Evolutionary conservation across 148 eudicot species (phyloP), one percentile per base, ranked within the genome.

Genomic region (Simmondsia chinensis): DNA sequence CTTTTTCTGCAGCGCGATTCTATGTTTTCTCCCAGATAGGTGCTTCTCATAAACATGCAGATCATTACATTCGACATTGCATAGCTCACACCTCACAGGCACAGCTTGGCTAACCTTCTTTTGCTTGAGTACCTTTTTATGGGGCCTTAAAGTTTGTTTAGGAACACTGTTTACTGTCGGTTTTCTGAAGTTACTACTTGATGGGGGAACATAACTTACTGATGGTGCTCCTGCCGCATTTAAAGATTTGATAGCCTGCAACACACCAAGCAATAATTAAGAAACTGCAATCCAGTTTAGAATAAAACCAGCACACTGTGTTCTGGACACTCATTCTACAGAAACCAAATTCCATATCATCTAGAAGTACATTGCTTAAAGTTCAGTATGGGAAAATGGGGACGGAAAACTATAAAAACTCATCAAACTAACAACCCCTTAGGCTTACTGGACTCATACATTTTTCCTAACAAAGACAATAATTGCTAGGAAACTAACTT

Each of bases 21-120:
- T 37, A 33, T 70, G 75, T 36, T 44, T 70, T 36, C 43, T 70
- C 28, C 75, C 75, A 29, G 32, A 38, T 19, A 70, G 4, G 46
- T 70, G 70, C 54, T 54, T 54, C 50, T 48, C 54, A 34, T 70
- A 70, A 24, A 39, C 14, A 12, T 59, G 34, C 39, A 64, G 22
- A 18, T 21, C 45, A 39, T 22, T 49, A 43, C 75, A 70, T 33
- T 53, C 64, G 28, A 64, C 40, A 15, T 54, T 60, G 48, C 75
- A 70, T 9, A 70, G 57, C 17, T 59, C 52, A 34, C 75, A 70
- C 29, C 61, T 45, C 5, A 70, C 48, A 11, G 19, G 50, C 5
- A 70, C 48, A 11, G 19, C 45, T 25, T 54, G 66, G 42, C 31
- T 44, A 40, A 6, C 31, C 36, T 38, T 41, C 11, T 2, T 7